Conservation (phyloP, 257 asterid genomes). For the Solanum etuberosum region DNA sequence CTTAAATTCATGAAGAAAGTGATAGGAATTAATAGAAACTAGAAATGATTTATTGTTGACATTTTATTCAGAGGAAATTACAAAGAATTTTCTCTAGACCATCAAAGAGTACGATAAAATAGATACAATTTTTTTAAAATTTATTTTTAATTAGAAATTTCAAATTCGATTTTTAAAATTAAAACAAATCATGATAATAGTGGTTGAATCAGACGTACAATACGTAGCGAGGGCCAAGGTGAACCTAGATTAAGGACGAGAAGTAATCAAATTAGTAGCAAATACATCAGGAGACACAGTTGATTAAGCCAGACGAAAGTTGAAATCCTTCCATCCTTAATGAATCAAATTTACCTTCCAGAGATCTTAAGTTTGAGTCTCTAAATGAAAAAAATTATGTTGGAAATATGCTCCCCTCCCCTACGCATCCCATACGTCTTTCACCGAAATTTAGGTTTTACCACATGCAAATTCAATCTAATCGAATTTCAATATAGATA, state of each 20-base stretch:
- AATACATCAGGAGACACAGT: too few species aligned
- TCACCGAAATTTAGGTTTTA: background rate
- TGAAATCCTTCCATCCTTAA: too few species aligned
- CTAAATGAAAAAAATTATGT: background rate
- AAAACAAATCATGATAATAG: background rate
- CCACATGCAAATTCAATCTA: rapidly evolving
- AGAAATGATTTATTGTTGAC: background rate
- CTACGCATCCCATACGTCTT: background rate
- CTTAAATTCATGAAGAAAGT: slow-evolving; percentile 1
- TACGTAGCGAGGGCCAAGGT: background rate
- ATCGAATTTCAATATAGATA: background rate
- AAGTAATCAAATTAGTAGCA: too few species aligned
- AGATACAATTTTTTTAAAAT: background rate
- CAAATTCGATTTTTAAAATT: too few species aligned
- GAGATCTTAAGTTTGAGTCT: too few species aligned
- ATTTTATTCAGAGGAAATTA: background rate
- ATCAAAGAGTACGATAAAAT: background rate
- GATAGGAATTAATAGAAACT: background rate
- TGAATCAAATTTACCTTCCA: background rate
- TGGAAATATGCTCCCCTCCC: background rate
- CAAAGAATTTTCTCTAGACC: background rate
- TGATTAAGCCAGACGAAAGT: background rate
- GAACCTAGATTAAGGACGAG: too few species aligned
- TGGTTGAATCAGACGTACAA: too few species aligned
- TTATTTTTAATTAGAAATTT: background rate